Conservation (phyloP, 345 rosid genomes). For the Gossypium arboreum region DNA sequence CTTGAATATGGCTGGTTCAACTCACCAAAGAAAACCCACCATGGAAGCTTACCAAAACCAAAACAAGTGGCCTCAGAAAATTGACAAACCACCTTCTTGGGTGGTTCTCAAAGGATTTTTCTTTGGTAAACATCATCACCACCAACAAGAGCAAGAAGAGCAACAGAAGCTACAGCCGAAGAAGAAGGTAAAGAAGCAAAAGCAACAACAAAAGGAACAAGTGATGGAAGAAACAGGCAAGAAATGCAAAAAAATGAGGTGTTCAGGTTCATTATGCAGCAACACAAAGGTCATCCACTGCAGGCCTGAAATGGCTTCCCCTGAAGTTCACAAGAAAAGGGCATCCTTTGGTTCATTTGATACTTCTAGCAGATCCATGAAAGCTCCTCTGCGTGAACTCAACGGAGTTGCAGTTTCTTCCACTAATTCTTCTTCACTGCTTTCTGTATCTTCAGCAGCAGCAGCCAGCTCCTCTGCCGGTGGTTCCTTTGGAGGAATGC, state of each 20-base stretch:
- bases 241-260: constrained; percentile 66
- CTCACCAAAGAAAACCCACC: constrained; percentile 29
- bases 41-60: constrained; percentile 33
- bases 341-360: constrained; percentile 24
- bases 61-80: constrained; percentile 24
- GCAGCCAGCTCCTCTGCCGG: constrained; percentile 26
- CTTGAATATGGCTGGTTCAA: constrained; percentile 44
- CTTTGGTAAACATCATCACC: constrained; percentile 38
- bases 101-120: constrained; percentile 47
- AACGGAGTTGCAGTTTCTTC: constrained; percentile 36
- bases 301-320: constrained; percentile 35
- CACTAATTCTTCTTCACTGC: constrained; percentile 31
- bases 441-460: constrained; percentile 31
- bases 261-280: constrained; percentile 77
- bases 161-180: constrained; percentile 13
- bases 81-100: constrained; percentile 54
- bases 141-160: constrained; percentile 18
- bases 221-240: constrained; percentile 37
- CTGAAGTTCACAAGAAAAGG: constrained; percentile 44
- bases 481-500: constrained; percentile 52
- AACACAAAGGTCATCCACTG: constrained; percentile 57
- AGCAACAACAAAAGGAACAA: constrained; percentile 21
- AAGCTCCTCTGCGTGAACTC: constrained; percentile 41
- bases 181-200: constrained; percentile 12
- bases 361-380: constrained; percentile 51